Percentiles rank a stretch among this genome's conserved stretches.
phyloP scores from a whole-genome alignment of 495 filamentous ascomycete genomes.

The Jackrogersella minutella region DNA sequence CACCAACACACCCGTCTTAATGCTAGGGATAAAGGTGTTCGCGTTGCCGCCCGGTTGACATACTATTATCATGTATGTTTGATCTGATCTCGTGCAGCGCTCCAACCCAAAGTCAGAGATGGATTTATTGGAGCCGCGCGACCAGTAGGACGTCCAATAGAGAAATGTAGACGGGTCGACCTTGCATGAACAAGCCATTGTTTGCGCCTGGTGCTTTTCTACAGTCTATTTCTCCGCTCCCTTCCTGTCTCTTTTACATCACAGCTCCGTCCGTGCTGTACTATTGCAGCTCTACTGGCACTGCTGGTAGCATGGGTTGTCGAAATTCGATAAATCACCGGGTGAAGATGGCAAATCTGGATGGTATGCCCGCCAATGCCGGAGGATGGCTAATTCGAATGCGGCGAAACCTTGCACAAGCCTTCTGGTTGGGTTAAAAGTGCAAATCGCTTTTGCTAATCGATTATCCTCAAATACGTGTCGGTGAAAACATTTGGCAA shows the following conservation, averaged over 20 bases:
- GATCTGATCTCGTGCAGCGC: slow-evolving; percentile 36
- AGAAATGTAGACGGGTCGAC: slow-evolving; percentile 24
- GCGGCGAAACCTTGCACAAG: slow-evolving; percentile 36
- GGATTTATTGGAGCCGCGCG: slow-evolving; percentile 23
- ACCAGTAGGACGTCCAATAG: slow-evolving; percentile 16
- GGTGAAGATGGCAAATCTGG: slow-evolving; percentile 37
- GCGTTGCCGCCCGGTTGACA: slow-evolving; percentile 13
- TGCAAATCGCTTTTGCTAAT: slow-evolving; percentile 33
- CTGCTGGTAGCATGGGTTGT: slow-evolving; percentile 17
- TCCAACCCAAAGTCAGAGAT: slow-evolving; percentile 19
- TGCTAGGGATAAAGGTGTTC: slow-evolving; percentile 32
- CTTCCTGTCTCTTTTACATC: slow-evolving; percentile 7
- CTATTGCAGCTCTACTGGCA: slow-evolving; percentile 20
- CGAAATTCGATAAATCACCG: slow-evolving; percentile 33
- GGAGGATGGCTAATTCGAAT: slow-evolving; percentile 30
- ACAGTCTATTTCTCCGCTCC: slow-evolving; percentile 8
- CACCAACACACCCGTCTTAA: slow-evolving; percentile 16
- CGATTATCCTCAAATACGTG: slow-evolving; percentile 19
- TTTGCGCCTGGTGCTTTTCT: slow-evolving; percentile 14
- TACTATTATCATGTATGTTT: slow-evolving; percentile 14
- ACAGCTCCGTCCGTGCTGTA: slow-evolving; percentile 12
- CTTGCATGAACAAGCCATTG: slow-evolving; percentile 35
- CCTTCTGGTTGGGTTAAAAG: slow-evolving; percentile 31
- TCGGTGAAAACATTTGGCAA: slow-evolving; percentile 41
- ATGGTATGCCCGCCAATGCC: slow-evolving; percentile 31